Percentiles rank a stretch among this genome's conserved stretches.
phyloP scores from a whole-genome alignment of 306 rosid genomes.

The Senna siamea region DNA sequence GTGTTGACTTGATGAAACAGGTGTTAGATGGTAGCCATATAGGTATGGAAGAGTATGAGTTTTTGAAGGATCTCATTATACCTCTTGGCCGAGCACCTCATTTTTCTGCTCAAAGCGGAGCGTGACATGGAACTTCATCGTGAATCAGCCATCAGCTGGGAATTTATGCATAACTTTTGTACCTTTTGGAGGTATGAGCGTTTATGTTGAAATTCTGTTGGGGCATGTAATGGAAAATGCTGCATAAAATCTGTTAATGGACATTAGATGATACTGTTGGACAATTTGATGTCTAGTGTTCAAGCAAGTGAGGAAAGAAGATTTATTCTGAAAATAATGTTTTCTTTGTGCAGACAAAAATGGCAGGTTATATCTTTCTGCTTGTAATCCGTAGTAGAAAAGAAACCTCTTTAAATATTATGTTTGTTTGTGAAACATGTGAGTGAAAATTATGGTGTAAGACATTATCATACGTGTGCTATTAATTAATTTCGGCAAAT shows the following conservation, averaged over 20 bases:
- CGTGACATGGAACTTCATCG: conserved; percentile 40
- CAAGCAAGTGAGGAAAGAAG: not conserved
- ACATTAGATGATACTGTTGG: conserved; percentile 13
- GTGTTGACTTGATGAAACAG: conserved; percentile 48
- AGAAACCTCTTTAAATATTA: too few relatives aligned
- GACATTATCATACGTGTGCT: too few relatives aligned
- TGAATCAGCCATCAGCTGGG: conserved; percentile 11
- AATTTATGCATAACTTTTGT: not conserved
- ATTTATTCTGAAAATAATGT: not conserved
- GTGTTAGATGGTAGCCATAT: conserved; percentile 72
- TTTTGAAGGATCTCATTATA: conserved; percentile 73
- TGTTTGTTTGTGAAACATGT: too few relatives aligned
- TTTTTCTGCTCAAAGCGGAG: conserved; percentile 77
- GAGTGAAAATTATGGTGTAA: too few relatives aligned
- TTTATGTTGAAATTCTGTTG: not conserved
- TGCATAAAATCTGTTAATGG: conserved; percentile 14
- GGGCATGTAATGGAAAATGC: not conserved
- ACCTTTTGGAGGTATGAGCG: not conserved
- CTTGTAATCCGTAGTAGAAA: too few relatives aligned
- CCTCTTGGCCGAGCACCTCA: conserved; percentile 88
- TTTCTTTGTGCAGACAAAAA: too few relatives aligned
- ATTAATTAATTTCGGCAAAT: too few relatives aligned
- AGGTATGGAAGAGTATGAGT: conserved; percentile 68
- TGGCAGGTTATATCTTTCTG: too few relatives aligned
- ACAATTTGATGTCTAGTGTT: not conserved